Evolutionary conservation across 1,284 basidiomycete species (phyloP).

Genomic region (Ustilago sp.): DNA sequence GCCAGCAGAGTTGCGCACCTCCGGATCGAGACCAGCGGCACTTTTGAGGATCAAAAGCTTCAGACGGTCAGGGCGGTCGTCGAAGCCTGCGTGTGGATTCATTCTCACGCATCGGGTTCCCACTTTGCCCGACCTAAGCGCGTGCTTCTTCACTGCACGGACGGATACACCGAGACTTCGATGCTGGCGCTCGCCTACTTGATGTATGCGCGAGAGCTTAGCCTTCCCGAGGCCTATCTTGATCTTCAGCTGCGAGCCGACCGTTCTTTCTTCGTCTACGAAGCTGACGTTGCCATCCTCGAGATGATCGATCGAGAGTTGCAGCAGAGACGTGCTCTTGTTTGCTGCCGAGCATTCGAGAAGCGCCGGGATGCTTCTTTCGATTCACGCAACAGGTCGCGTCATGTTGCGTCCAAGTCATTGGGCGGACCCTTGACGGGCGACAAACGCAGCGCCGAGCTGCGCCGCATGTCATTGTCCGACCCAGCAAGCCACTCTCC

Average conservation of each 20-base stretch:
- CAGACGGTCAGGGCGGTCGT: conserved; percentile 17
- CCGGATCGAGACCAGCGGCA: conserved; percentile 44
- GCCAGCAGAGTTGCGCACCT: conserved; percentile 65
- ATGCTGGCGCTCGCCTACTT: conserved; percentile 87
- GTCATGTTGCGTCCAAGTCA: conserved; percentile 32
- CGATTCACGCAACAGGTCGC: conserved; percentile 16
- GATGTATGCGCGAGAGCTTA: conserved; percentile 80
- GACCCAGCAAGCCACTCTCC: conserved; percentile 4
- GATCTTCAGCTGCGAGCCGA: conserved; percentile 77
- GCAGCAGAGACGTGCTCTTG: conserved; percentile 16
- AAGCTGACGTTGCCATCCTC: conserved; percentile 81
- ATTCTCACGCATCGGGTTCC: background rate
- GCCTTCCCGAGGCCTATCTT: conserved; percentile 85
- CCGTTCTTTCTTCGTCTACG: conserved; percentile 90
- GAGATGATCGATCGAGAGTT: conserved; percentile 78
- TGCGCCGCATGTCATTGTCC: conserved; percentile 29
- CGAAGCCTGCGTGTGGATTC: conserved; percentile 12
- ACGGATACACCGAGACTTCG: conserved; percentile 82
- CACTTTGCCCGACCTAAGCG: conserved; percentile 30
- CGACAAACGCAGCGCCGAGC: conserved; percentile 12
- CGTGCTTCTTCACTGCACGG: conserved; percentile 67
- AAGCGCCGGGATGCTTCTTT: conserved; percentile 9
- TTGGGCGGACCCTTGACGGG: conserved; percentile 20
- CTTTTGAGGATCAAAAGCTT: conserved; percentile 58
- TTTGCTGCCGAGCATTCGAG: conserved; percentile 14